Base-by-base conservation (phyloP, 2,329 filamentous ascomycete species). In the Botrytis tulipae region DNA sequence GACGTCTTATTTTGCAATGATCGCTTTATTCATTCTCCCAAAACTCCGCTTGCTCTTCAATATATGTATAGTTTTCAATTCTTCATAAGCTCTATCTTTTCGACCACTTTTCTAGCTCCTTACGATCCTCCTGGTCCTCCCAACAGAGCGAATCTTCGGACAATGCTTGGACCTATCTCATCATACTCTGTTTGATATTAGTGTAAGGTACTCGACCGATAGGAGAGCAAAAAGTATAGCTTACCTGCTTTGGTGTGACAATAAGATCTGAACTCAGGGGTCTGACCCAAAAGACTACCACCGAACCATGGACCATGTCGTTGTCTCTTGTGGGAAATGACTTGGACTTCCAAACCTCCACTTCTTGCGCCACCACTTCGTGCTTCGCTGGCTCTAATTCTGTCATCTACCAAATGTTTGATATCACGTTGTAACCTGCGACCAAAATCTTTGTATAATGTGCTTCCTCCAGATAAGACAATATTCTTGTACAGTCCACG, bases 401-500 rank as follows among this genome's bases (percentile, higher is more conserved):
- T 90, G 29, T 92, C 94, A 81, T 99, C 96, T 60, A 98, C 96
- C 74, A 99, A 85, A 82, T 98, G 94, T 84, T 96, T 93, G 82
- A 99, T 99, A 82, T 99, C 97, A 82, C 96, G 91, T 85, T 99
- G 97, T 86, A 99, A 87, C 82, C 96, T 90, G 78, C 96, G 91
- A 40, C 96, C 96, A 84, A 99, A 99, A 84, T 99, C 95, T 85
- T 98, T 98, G 89, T 98, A 99, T 75, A 99, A 86, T 35, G 96
- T 99, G 78, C 95, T 98, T 79, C 96, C 96, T 82, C 96, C 96
- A 5, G 95, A 98, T 54, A 99, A 87, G 51, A 99, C 96, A 84
- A 99, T 99, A 85, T 99, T 99, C 90, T 99, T 99, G 89, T 99
- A 99, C 54, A 99, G 88, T 60, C 96, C 96, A 84, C 96, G 91